phyloP scores from a whole-genome alignment of 768 basidiomycete genomes.

The Amyloporia xantha region DNA sequence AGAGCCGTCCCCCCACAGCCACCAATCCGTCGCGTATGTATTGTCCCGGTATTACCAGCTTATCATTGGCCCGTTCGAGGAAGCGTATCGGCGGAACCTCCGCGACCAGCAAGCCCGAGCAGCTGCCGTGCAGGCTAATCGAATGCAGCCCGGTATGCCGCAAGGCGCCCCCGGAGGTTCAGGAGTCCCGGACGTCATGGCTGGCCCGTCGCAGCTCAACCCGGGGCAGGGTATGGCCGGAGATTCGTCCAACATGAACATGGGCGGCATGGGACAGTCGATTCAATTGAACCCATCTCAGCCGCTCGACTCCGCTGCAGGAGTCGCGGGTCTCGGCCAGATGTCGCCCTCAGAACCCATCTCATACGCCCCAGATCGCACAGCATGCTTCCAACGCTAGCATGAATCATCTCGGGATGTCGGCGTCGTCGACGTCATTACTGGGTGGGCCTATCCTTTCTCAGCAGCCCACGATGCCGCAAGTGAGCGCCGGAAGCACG shows the following conservation, averaged over 20 bases:
- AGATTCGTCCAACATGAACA: conserved; percentile 5
- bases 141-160: conserved; percentile 18
- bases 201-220: conserved; percentile 9
- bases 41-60: conserved; percentile 55
- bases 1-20: conserved; percentile 24
- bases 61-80: conserved; percentile 69
- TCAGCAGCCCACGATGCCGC: not conserved
- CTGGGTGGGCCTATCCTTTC: not conserved
- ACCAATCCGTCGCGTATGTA: conserved; percentile 38
- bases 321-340: not conserved
- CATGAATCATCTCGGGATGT: not conserved
- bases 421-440: not conserved
- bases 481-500: not conserved
- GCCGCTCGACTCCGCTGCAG: not conserved
- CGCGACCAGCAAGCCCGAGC: conserved; percentile 50
- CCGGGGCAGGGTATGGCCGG: not conserved
- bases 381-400: conserved; percentile 2
- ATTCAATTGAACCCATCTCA: not conserved
- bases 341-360: conserved; percentile 1
- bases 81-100: conserved; percentile 55
- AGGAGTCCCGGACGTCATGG: conserved; percentile 14
- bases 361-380: conserved; percentile 8
- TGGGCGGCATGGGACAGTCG: conserved; percentile 3
- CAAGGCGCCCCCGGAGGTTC: conserved; percentile 8
- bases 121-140: conserved; percentile 32